Evolutionary conservation across 306 rosid species (phyloP).

Genomic region (Gillenia trifoliata): DNA sequence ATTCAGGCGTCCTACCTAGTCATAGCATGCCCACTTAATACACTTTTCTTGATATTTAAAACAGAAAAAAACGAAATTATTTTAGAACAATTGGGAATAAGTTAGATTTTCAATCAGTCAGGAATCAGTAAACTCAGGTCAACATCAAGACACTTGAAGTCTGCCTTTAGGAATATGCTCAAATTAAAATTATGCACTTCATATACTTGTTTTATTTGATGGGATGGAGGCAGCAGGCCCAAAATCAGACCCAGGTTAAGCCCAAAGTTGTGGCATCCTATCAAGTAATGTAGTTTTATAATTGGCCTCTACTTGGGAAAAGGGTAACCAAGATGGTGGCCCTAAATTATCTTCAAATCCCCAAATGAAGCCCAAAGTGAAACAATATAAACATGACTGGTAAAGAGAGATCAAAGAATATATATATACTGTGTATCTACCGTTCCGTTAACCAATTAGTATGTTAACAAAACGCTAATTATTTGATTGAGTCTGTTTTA

Average conservation of each 20-base stretch:
- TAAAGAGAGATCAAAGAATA: neutral
- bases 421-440: neutral
- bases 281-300: neutral
- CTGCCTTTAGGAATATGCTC: too few relatives aligned
- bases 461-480: too few relatives aligned
- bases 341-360: neutral
- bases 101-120: slow-evolving; percentile 1
- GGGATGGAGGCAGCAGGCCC: neutral
- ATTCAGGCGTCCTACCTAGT: neutral
- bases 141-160: neutral
- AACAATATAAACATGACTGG: neutral
- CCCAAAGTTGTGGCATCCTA: neutral
- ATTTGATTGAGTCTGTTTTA: too few relatives aligned
- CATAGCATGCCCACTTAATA: neutral
- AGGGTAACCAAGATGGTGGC: neutral
- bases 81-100: neutral
- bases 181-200: too few relatives aligned
- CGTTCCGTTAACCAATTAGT: neutral
- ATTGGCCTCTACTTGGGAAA: neutral
- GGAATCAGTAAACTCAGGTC: neutral
- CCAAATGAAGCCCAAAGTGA: neutral
- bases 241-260: neutral
- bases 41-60: neutral
- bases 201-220: too few relatives aligned
- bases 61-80: neutral